Conservation (phyloP, 345 rosid species). For the Aquilaria sinensis region DNA sequence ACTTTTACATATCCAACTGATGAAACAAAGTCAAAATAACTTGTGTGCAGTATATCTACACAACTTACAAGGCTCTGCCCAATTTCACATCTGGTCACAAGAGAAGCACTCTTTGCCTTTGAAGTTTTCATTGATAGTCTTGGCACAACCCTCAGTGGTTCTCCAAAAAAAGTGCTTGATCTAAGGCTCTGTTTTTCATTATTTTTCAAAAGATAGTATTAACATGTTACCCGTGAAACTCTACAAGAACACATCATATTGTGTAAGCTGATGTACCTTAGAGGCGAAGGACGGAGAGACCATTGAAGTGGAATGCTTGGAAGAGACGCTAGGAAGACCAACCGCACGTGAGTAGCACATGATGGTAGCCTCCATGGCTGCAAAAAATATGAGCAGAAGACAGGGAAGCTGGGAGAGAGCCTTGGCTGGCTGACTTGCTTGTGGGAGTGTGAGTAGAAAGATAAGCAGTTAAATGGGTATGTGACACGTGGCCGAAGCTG, state of each 20-base stretch:
- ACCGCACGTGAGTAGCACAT: conserved; percentile 62
- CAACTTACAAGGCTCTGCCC: conserved; percentile 88
- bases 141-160: conserved; percentile 52
- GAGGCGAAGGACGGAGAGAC: conserved; percentile 54
- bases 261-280: conserved; percentile 35
- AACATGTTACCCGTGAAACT: neutral
- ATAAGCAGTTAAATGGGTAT: conserved; percentile 29
- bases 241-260: neutral
- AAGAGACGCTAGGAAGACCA: conserved; percentile 54
- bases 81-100: conserved; percentile 72
- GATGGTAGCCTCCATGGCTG: conserved; percentile 66
- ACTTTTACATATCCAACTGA: neutral
- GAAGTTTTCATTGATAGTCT: conserved; percentile 41
- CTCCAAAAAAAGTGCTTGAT: conserved; percentile 63
- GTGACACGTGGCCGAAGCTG: conserved; percentile 32
- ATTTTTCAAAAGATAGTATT: neutral
- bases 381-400: neutral
- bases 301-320: conserved; percentile 60
- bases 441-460: conserved; percentile 15
- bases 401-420: neutral
- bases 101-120: conserved; percentile 44
- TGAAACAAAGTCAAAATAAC: neutral
- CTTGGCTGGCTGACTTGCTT: neutral
- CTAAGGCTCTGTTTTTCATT: conserved; percentile 30
- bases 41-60: neutral